Evolutionary conservation across 345 rosid genomes (phyloP), one percentile per base, ranked within the genome.

Genomic region (Lenwebbia sp.): DNA sequence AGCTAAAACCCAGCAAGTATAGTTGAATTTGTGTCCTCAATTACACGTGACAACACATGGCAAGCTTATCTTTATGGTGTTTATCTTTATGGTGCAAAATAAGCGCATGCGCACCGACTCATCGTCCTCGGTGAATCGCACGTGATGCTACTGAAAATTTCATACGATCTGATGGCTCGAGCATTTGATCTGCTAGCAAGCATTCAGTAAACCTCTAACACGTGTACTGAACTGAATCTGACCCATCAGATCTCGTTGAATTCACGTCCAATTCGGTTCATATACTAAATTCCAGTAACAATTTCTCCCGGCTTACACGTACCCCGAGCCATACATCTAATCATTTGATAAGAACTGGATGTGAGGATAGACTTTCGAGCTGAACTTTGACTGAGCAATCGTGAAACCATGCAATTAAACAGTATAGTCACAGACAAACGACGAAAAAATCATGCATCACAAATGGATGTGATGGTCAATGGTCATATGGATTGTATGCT

Each of bases 381-480:
- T 70, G 13, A 70, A 70, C 81, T 70, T 70, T 70, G 81, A 70
- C 81, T 8, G 47, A 37, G 25, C 81, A 70, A 70, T 17, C 7
- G 37, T 37, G 21, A 6, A 70, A 10, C 47, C 47, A 84, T 44
- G 62, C 28, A 26, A 41, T 41, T 13, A 30, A 33, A 52, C 84
- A 52, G 84, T 52, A 50, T 2, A 8, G 50, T 47, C 50, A 50
- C 21, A 53, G 81, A 70, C 47, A 70, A 70, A 70, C 37, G 81
- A 70, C 37, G 47, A 70, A 70, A 70, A 19, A 19, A 33, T 70
- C 14, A 37, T 37, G 47, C 83, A 49, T 84, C 51, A 3, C 40
- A 60, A 26, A 85, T 85, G 86, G 56, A 85, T 49, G 82, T 41
- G 86, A 85, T 70, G 86, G 86, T 85, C 86, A 85, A 65, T 41